Evolutionary conservation across 140 eudicot genomes (phyloP).

Genomic region (Flaveria floridana): DNA sequence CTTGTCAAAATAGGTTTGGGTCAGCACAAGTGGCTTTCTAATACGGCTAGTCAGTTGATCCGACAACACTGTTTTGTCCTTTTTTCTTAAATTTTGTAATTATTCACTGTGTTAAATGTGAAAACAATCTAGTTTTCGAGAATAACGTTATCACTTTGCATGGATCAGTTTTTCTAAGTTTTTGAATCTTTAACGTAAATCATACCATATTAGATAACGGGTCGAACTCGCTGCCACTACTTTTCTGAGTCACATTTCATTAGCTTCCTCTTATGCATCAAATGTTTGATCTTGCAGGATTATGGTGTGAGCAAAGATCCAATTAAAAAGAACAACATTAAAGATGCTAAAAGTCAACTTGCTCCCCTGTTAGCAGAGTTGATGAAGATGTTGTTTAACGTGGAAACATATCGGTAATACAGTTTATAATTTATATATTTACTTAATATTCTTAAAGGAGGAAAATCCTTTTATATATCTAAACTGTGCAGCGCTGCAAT

Average conservation of each 20-base stretch:
- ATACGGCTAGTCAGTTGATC: background rate
- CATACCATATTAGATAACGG: background rate
- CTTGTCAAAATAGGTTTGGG: slow-evolving; percentile 6
- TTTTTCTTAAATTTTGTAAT: background rate
- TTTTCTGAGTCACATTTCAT: background rate
- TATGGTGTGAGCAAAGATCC: slow-evolving; percentile 82
- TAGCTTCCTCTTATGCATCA: slow-evolving; percentile 7
- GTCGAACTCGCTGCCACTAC: background rate
- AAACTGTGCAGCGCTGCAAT: slow-evolving; percentile 76
- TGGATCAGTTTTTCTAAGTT: background rate
- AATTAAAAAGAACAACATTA: slow-evolving; percentile 47
- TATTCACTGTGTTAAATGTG: background rate
- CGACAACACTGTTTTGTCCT: background rate
- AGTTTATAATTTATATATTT: slow-evolving; percentile 7
- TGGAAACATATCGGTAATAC: slow-evolving; percentile 80
- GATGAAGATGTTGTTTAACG: slow-evolving; percentile 95
- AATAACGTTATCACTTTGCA: background rate
- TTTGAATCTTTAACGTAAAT: background rate
- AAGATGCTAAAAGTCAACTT: slow-evolving; percentile 61
- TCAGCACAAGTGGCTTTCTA: background rate
- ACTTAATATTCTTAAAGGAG: slow-evolving; percentile 14
- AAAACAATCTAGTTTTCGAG: background rate
- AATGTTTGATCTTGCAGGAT: slow-evolving; percentile 53
- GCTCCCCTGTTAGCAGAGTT: slow-evolving; percentile 70
- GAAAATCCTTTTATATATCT: background rate